Conservation (phyloP, 2,329 filamentous ascomycete genomes). For the Fusarium floridanum region DNA sequence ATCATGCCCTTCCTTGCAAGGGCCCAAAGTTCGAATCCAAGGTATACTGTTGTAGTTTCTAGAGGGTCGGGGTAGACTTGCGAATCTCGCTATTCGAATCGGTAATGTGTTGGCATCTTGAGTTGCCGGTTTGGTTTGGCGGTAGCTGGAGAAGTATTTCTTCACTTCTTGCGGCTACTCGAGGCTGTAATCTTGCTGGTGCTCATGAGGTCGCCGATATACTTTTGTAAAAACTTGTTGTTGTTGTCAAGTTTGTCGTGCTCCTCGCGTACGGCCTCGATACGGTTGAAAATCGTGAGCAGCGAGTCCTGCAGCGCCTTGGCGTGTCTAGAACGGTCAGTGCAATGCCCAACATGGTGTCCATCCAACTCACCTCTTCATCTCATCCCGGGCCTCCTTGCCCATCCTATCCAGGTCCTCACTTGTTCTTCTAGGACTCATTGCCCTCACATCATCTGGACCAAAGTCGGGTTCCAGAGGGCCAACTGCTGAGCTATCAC, state of each 20-base stretch:
- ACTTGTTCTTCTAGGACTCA: constrained; percentile 92
- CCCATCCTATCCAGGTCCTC: constrained; percentile 91
- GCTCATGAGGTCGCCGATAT: constrained; percentile 96
- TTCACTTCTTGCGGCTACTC: constrained; percentile 66
- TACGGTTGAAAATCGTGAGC: constrained; percentile 89
- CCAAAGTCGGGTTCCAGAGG: constrained; percentile 82
- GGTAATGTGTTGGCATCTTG: neutral
- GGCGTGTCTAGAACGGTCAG: constrained; percentile 75
- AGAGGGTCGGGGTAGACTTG: constrained; percentile 19
- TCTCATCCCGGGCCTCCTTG: constrained; percentile 79
- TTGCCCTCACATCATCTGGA: constrained; percentile 89
- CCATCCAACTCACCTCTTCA: constrained; percentile 65
- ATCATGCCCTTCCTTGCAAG: constrained; percentile 46
- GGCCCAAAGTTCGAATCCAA: constrained; percentile 41
- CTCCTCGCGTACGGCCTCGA: constrained; percentile 93
- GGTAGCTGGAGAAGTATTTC: neutral
- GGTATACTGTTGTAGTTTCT: constrained; percentile 28
- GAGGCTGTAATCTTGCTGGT: constrained; percentile 79
- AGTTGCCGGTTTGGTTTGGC: neutral
- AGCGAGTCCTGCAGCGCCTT: constrained; percentile 90
- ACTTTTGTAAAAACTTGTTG: constrained; percentile 97
- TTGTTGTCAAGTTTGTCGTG: constrained; percentile 97
- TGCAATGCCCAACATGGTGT: constrained; percentile 9
- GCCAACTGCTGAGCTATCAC: constrained; percentile 80
- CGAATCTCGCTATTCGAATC: constrained; percentile 21